Evolutionary conservation across 148 eudicot genomes (phyloP).

Genomic region (Selenicereus undatus): DNA sequence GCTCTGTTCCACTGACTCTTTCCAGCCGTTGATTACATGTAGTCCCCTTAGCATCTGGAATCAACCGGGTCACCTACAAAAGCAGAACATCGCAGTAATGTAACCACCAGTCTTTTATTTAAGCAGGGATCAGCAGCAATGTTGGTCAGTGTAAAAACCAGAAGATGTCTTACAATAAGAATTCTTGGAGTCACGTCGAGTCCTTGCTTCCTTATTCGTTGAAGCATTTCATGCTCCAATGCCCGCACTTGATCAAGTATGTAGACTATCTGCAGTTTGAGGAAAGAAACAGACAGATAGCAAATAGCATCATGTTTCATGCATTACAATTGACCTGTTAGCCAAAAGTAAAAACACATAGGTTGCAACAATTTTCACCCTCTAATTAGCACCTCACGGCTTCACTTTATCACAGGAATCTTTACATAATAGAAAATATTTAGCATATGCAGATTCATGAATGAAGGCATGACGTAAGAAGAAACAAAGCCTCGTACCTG

Average conservation of each 20-base stretch:
- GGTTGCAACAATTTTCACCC: background rate
- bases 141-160: background rate
- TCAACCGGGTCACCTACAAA: constrained; percentile 74
- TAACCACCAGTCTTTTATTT: background rate
- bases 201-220: constrained; percentile 73
- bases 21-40: constrained; percentile 93
- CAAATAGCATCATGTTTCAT: background rate
- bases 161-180: constrained; percentile 56
- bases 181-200: constrained; percentile 71
- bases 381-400: background rate
- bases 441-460: background rate
- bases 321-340: background rate
- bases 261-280: constrained; percentile 68
- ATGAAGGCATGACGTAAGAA: background rate
- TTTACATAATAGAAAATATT: background rate
- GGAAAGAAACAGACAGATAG: background rate
- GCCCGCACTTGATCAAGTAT: constrained; percentile 99
- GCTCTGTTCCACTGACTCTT: constrained; percentile 71
- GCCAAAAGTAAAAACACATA: background rate
- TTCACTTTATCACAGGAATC: background rate
- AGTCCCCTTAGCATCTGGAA: constrained; percentile 96
- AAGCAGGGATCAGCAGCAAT: background rate
- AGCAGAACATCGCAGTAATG: background rate
- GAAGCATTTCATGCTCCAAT: constrained; percentile 80
- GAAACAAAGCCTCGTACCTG: constrained; percentile 50